Evolutionary conservation across 495 filamentous ascomycete species (phyloP).

Genomic region (Paragyromitra xinjiangensis): DNA sequence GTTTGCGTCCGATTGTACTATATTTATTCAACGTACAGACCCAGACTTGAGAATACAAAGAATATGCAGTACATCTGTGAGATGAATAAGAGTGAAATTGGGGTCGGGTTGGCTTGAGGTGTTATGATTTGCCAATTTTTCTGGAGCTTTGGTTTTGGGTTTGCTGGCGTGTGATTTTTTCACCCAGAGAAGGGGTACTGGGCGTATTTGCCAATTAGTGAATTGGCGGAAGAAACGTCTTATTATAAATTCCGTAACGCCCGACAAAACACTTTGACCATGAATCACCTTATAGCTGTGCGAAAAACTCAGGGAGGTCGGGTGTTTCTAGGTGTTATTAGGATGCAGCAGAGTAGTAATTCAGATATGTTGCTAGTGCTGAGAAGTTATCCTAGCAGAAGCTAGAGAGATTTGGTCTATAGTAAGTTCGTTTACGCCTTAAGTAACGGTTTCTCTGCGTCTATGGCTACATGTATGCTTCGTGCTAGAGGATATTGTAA

Average conservation of each 20-base stretch:
- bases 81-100: slow-evolving; percentile 3
- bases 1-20: slow-evolving; percentile 39
- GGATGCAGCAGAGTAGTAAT: no score
- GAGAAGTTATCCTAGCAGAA: no score
- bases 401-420: no score
- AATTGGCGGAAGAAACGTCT: neutral
- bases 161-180: neutral
- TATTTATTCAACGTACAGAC: slow-evolving; percentile 32
- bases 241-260: no score
- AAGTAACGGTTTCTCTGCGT: no score
- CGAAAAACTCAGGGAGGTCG: no score
- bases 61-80: neutral
- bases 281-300: neutral
- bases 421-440: no score
- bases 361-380: no score
- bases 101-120: neutral
- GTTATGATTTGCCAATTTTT: neutral
- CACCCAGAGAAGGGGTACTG: neutral
- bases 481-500: no score
- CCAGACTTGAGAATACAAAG: slow-evolving; percentile 11
- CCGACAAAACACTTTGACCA: neutral
- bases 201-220: neutral
- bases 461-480: no score
- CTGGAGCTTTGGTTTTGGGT: neutral
- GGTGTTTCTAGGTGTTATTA: no score